Base-by-base conservation (phyloP, 306 rosid genomes). In the Prunus mume region DNA sequence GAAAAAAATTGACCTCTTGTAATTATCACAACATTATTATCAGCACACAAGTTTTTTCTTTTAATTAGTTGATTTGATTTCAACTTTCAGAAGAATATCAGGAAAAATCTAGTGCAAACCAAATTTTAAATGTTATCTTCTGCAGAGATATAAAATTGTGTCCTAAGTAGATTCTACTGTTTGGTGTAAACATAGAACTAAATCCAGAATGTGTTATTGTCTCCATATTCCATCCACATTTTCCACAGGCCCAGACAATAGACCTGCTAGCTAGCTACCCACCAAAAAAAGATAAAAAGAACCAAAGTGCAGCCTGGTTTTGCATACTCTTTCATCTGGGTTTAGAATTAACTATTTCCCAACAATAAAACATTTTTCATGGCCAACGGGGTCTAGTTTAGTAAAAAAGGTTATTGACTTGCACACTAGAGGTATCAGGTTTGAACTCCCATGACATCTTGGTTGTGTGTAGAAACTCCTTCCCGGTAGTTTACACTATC, bases 381-480 rank as follows among this genome's bases (percentile, higher is more conserved):
- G 0, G 10, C 43, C 9, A 6, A 7, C 9, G 0, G 2, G 0
- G 43, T 38, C 43, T 38, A 38, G 2, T 7, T 0, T 38, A 38
- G 43, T 38, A 2, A 38, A 38, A 38, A 38, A 7, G 0, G 0
- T 0, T 9, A 38, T 38, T 38, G 0, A 38, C 43, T 38, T 38
- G 0, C 9, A 38, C 10, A 38, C 2, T 0, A 38, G 9, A 7
- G 2, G 9, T 1, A 6, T 38, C 0, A 38, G 0, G 43, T 38
- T 38, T 7, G 9, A 38, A 38, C 10, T 6, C 0, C 9, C 43
- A 38, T 7, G 2, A 0, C 9, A 38, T 38, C 9, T 38, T 38
- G 0, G 43, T 38, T 38, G 43, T 7, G 43, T 0, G 9, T 1
- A 38, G 0, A 38, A 38, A 38, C 43, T 2, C 43, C 2, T 38